Evolutionary conservation across 805 yeast genomes (phyloP).

Genomic region (Torulaspora microellipsoides): DNA sequence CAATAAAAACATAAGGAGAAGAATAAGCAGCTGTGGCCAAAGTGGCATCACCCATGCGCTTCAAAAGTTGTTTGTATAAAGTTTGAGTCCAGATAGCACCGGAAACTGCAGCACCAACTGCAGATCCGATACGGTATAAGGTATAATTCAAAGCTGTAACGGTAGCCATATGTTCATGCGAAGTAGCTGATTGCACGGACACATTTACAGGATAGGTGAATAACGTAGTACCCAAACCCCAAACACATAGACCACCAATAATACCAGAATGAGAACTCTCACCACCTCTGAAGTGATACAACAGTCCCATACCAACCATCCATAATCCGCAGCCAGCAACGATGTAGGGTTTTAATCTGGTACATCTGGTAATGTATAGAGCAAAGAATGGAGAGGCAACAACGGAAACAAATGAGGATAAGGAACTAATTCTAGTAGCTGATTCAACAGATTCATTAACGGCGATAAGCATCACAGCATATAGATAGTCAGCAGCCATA

Average conservation of each 20-base stretch:
- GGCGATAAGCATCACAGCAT: conserved; percentile 61
- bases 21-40: conserved; percentile 47
- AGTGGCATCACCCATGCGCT: conserved; percentile 35
- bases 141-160: conserved; percentile 57
- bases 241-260: conserved; percentile 58
- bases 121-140: conserved; percentile 58
- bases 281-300: conserved; percentile 54
- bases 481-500: conserved; percentile 67
- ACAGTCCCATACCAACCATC: conserved; percentile 57
- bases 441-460: conserved; percentile 53
- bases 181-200: conserved; percentile 54
- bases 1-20: conserved; percentile 49
- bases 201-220: conserved; percentile 63
- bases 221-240: conserved; percentile 70
- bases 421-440: conserved; percentile 58
- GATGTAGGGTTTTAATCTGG: conserved; percentile 56
- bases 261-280: conserved; percentile 47
- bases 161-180: conserved; percentile 66
- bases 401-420: conserved; percentile 63
- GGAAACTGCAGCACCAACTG: conserved; percentile 58
- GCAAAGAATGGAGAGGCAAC: conserved; percentile 58
- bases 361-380: conserved; percentile 43
- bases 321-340: conserved; percentile 55
- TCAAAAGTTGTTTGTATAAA: conserved; percentile 43
- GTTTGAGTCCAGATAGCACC: conserved; percentile 72